These are phyloP conservation scores for Pezicula radicicola DNA, from an alignment of 2,329 filamentous ascomycete genomes.

Conservation along the genomic window DNA sequence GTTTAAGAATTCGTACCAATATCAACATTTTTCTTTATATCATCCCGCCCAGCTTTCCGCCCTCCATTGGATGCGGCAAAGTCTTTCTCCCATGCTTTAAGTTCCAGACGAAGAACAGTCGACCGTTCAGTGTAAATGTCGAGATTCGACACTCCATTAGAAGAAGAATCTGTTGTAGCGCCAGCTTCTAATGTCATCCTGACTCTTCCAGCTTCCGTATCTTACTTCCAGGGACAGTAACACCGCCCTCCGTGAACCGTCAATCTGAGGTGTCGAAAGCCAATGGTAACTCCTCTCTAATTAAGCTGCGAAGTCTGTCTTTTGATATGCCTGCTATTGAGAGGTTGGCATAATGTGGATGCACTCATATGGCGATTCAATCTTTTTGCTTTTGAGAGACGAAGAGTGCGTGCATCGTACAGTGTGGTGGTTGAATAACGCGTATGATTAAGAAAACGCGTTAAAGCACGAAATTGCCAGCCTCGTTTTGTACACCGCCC, in stretches of 20 bases:
- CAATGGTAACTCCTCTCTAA: no score
- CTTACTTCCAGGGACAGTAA: not conserved
- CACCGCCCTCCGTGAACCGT: not conserved
- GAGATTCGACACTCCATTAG: not conserved
- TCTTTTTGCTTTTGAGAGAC: no score
- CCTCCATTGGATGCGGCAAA: slow-evolving; percentile 63
- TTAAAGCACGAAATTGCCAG: not conserved
- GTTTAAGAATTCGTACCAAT: slow-evolving; percentile 55
- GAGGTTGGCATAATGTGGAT: no score
- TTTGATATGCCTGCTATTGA: no score
- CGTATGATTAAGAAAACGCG: no score
- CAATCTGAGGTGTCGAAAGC: no score
- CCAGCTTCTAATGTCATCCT: not conserved
- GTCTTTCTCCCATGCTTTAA: slow-evolving; percentile 72
- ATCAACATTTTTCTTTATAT: slow-evolving; percentile 69
- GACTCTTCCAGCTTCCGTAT: not conserved
- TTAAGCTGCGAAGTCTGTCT: no score
- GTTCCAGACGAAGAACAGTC: slow-evolving; percentile 57
- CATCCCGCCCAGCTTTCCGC: slow-evolving; percentile 67
- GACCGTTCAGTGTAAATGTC: slow-evolving; percentile 29
- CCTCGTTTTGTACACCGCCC: not conserved
- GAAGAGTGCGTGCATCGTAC: no score
- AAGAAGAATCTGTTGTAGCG: not conserved
- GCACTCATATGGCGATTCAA: no score
- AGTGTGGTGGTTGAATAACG: no score